Percentiles rank a stretch among this genome's conserved stretches.
Conservation (phyloP, 2,329 filamentous ascomycete genomes). For the Scorias spongiosa region DNA sequence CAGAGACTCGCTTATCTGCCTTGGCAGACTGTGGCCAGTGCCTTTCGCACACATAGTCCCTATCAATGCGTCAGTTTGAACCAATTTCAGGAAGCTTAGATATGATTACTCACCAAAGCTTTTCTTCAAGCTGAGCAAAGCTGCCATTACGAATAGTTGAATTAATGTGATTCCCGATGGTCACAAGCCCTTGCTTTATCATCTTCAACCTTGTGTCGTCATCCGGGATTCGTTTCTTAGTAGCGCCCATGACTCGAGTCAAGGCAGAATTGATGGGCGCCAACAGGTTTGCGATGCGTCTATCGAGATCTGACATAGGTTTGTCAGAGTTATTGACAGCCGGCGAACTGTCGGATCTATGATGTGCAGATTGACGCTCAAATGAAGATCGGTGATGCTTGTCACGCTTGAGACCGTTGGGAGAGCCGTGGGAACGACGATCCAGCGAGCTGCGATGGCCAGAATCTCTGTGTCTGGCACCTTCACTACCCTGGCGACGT, state of each 20-base stretch:
- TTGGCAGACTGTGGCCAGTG: constrained; percentile 23
- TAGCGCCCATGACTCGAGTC: constrained; percentile 43
- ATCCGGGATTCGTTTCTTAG: constrained; percentile 46
- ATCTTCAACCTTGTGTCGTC: constrained; percentile 47
- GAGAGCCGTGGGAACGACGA: constrained; percentile 24
- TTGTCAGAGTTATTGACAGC: constrained; percentile 15
- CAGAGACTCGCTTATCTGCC: constrained; percentile 18
- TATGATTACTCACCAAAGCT: constrained; percentile 15
- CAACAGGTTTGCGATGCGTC: constrained; percentile 35
- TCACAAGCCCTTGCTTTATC: constrained; percentile 45
- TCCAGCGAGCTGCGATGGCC: constrained; percentile 23
- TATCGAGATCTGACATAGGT: constrained; percentile 28
- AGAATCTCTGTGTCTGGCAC: constrained; percentile 2
- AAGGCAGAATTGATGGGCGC: constrained; percentile 47
- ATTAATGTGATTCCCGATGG: constrained; percentile 48
- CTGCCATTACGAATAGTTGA: constrained; percentile 22
- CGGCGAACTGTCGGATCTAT: constrained; percentile 23
- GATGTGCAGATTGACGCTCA: constrained; percentile 26
- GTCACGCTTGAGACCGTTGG: constrained; percentile 31
- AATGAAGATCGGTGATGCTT: constrained; percentile 41
- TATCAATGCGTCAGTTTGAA: constrained; percentile 1
- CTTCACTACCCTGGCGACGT: constrained; percentile 10
- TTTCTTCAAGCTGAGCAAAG: constrained; percentile 12
- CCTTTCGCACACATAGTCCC: constrained; percentile 17
- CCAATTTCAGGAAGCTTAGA: constrained; percentile 2